phyloP scores from a whole-genome alignment of 345 rosid genomes.

The Physaria fendleri region DNA sequence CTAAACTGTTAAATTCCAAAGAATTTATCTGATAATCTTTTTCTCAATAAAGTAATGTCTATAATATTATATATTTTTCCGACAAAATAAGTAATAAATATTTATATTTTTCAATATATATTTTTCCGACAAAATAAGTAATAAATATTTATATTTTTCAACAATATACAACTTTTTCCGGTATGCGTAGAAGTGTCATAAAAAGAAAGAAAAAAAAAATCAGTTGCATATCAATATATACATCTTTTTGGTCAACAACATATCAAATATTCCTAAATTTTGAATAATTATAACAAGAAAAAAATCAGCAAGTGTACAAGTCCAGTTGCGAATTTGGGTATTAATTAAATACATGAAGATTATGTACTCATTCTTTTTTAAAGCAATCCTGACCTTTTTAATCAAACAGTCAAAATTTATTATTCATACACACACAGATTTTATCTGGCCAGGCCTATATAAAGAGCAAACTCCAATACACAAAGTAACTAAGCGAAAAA shows the following conservation, averaged over 20 bases:
- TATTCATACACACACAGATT: not conserved
- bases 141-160: too few relatives aligned
- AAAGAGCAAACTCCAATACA: not conserved
- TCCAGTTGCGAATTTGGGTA: not conserved
- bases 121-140: too few relatives aligned
- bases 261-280: not conserved
- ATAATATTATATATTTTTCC: too few relatives aligned
- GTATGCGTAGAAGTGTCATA: too few relatives aligned
- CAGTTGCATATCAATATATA: not conserved
- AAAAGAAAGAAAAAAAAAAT: not conserved
- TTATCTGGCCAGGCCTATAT: slow-evolving; percentile 6
- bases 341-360: not conserved
- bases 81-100: too few relatives aligned
- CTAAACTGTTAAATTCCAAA: too few relatives aligned
- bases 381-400: not conserved
- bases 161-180: too few relatives aligned
- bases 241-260: not conserved
- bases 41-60: too few relatives aligned
- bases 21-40: too few relatives aligned
- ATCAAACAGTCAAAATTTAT: not conserved
- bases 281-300: not conserved
- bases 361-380: not conserved
- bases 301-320: not conserved
- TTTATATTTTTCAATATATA: too few relatives aligned
- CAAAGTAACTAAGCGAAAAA: not conserved